Conservation (phyloP, 176 grass and related monocot genomes). For the Rhipidocladum racemiflorum region DNA sequence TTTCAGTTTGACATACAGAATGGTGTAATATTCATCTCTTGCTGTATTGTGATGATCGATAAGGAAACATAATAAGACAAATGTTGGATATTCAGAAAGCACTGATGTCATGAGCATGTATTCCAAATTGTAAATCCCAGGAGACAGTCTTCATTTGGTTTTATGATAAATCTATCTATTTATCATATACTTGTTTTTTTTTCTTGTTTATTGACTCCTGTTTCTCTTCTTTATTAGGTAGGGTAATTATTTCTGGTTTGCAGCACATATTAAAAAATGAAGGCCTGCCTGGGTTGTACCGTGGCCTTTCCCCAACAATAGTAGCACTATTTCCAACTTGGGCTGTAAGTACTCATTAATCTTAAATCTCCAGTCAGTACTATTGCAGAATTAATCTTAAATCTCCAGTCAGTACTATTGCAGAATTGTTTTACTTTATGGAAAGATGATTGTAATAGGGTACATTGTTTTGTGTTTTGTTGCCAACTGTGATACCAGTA, state of each 20-base stretch:
- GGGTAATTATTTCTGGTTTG: conserved; percentile 72
- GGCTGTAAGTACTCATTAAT: conserved; percentile 61
- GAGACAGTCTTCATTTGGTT: background rate
- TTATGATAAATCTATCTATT: conserved; percentile 18
- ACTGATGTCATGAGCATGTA: background rate
- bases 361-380: conserved; percentile 5
- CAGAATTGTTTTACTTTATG: background rate
- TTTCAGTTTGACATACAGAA: background rate
- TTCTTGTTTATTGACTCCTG: conserved; percentile 7
- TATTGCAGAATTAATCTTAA: conserved; percentile 2
- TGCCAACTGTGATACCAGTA: background rate
- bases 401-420: background rate
- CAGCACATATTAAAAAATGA: conserved; percentile 76
- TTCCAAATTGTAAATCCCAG: background rate
- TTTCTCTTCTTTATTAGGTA: conserved; percentile 50
- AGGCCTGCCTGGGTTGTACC: conserved; percentile 76
- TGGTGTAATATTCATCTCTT: background rate
- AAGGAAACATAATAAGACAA: conserved; percentile 6
- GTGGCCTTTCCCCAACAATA: conserved; percentile 87
- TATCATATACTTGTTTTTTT: background rate
- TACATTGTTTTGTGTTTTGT: background rate
- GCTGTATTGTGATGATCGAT: background rate
- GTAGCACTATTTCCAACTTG: conserved; percentile 78
- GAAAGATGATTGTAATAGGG: background rate
- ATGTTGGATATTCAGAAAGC: conserved; percentile 15